Conservation (phyloP, 1,284 basidiomycete species). For the Ceratorhiza oryzae-sativae region DNA sequence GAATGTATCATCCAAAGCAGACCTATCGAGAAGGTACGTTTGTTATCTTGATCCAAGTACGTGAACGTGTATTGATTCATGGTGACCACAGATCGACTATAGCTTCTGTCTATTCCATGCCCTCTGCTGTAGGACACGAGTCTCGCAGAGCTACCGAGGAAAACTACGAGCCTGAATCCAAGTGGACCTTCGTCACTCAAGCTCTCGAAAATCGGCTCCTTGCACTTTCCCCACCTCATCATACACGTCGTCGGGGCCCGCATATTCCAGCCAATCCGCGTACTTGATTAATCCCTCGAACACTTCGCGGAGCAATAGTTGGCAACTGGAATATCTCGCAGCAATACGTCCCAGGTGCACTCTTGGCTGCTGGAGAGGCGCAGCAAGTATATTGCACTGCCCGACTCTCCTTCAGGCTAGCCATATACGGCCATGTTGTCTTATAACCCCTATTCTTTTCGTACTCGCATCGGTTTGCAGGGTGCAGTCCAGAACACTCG, state of each 20-base stretch:
- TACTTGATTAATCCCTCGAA: not conserved
- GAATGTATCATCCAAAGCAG: slow-evolving; percentile 9
- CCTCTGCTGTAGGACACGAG: slow-evolving; percentile 10
- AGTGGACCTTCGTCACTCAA: slow-evolving; percentile 21
- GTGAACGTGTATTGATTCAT: not conserved
- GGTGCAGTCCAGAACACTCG: not conserved
- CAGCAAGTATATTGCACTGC: not conserved
- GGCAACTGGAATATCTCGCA: not conserved
- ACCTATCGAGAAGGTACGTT: slow-evolving; percentile 25
- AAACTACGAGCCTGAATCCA: slow-evolving; percentile 21
- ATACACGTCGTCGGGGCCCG: not conserved
- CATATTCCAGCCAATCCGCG: not conserved
- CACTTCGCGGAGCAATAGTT: not conserved
- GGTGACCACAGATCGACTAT: slow-evolving; percentile 20
- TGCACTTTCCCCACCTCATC: not conserved
- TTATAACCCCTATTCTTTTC: not conserved
- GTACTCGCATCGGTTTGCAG: not conserved
- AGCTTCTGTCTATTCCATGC: slow-evolving; percentile 34
- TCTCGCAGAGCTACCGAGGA: slow-evolving; percentile 30
- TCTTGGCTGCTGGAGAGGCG: slow-evolving; percentile 13
- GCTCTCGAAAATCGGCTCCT: not conserved
- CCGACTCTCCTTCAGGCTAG: not conserved
- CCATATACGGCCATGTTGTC: not conserved
- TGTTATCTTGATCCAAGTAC: not conserved
- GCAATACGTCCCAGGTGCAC: slow-evolving; percentile 15